Conservation (phyloP, 2,329 filamentous ascomycete species). For the Penicillium sp. region DNA sequence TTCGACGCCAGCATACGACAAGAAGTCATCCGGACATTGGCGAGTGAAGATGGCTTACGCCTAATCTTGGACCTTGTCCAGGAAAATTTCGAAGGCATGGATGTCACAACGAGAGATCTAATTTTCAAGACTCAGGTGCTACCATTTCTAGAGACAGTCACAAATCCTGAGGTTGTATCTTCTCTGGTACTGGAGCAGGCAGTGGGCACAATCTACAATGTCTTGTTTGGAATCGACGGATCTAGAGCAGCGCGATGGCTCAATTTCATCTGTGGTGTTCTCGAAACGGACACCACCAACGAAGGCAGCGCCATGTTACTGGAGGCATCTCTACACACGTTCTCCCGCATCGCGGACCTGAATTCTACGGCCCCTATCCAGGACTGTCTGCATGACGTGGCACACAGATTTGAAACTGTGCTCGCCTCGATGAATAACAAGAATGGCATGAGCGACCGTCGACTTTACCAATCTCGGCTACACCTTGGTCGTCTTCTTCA, state of each 20-base stretch:
- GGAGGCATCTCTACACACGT: slow-evolving; percentile 19
- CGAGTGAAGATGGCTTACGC: slow-evolving; percentile 25
- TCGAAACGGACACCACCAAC: slow-evolving; percentile 6
- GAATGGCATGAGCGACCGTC: background rate
- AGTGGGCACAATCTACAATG: slow-evolving; percentile 39
- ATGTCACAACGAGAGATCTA: slow-evolving; percentile 10
- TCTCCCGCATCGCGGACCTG: slow-evolving; percentile 28
- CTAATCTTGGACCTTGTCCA: slow-evolving; percentile 24
- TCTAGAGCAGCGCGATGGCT: slow-evolving; percentile 32
- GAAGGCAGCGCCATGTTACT: slow-evolving; percentile 8
- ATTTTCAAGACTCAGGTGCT: slow-evolving; percentile 25
- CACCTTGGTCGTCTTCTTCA: slow-evolving; percentile 15
- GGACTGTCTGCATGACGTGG: slow-evolving; percentile 16
- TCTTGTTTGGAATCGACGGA: slow-evolving; percentile 38
- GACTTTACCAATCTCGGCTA: slow-evolving; percentile 11
- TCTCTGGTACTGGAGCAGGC: slow-evolving; percentile 38
- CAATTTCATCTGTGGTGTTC: slow-evolving; percentile 19
- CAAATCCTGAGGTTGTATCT: slow-evolving; percentile 34
- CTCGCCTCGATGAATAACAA: slow-evolving; percentile 8
- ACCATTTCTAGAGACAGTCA: slow-evolving; percentile 37
- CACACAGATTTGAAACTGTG: slow-evolving; percentile 13
- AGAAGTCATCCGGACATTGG: slow-evolving; percentile 23
- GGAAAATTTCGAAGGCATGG: slow-evolving; percentile 14
- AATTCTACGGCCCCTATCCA: slow-evolving; percentile 33
- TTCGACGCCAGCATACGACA: slow-evolving; percentile 19